Conservation (phyloP, 2,329 filamentous ascomycete genomes). For the Aspergillus sp. region DNA sequence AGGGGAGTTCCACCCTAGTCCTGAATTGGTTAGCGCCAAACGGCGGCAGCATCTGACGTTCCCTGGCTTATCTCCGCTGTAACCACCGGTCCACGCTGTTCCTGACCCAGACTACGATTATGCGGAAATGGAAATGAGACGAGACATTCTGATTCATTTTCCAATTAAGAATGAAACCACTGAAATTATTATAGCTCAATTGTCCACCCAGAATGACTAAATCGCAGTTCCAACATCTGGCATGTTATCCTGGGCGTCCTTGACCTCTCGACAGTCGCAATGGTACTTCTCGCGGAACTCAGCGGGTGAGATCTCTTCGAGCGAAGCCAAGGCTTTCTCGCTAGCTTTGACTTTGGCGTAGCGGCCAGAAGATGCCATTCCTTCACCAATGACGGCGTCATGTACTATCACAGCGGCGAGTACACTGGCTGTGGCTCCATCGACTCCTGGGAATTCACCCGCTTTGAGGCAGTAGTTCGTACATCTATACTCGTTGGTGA, state of each 20-base stretch:
- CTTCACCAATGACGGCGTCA: constrained; percentile 57
- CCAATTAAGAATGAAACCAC: not conserved
- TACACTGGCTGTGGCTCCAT: constrained; percentile 46
- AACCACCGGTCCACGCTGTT: constrained; percentile 2
- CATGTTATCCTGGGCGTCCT: constrained; percentile 1
- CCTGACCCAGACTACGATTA: constrained; percentile 1
- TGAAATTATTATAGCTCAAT: not conserved
- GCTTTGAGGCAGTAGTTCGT: constrained; percentile 46
- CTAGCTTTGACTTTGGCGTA: constrained; percentile 62
- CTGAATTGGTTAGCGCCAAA: not conserved
- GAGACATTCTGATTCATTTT: no score
- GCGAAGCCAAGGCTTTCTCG: constrained; percentile 29
- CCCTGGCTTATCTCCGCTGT: not conserved
- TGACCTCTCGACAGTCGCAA: constrained; percentile 53
- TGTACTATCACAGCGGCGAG: constrained; percentile 73
- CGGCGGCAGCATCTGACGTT: constrained; percentile 2
- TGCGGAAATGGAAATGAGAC: not conserved
- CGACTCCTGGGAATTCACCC: constrained; percentile 37
- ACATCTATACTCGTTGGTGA: constrained; percentile 63
- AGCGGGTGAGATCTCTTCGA: constrained; percentile 46
- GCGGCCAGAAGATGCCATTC: constrained; percentile 55
- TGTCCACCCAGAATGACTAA: constrained; percentile 2
- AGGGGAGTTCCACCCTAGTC: constrained; percentile 10
- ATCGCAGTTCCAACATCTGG: constrained; percentile 24
- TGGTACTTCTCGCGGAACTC: constrained; percentile 56